Conservation (phyloP, 192 early-diverging fungal species). For the Phycomyces blakesleeanus region DNA sequence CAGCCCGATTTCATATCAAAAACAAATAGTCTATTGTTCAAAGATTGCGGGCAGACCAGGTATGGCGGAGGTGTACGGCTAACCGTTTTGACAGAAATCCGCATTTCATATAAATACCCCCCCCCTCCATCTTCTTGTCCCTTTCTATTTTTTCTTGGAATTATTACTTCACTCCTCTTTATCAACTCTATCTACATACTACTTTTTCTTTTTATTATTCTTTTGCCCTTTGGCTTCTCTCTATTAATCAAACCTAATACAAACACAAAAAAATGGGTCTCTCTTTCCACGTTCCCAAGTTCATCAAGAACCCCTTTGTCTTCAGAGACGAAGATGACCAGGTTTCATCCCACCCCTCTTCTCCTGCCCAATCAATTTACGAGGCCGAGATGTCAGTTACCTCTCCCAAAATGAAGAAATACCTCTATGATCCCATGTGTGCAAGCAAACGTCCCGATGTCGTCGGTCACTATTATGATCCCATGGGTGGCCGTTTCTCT, state of each 20-base stretch:
- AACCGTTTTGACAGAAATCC: conserved; percentile 11
- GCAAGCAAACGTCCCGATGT: conserved; percentile 23
- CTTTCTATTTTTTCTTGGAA: too few species aligned
- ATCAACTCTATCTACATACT: not conserved
- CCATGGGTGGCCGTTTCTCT: conserved; percentile 26
- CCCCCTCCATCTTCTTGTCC: too few species aligned
- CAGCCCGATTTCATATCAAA: too few species aligned
- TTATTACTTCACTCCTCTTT: not conserved
- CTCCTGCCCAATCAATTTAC: conserved; percentile 7
- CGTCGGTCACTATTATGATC: conserved; percentile 24
- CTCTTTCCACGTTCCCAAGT: conserved; percentile 8
- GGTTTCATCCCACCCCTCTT: not conserved
- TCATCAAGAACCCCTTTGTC: conserved; percentile 9
- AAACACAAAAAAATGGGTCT: conserved; percentile 4
- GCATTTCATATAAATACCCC: not conserved
- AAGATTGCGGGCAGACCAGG: too few species aligned
- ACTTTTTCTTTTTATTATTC: too few species aligned
- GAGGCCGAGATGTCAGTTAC: not conserved
- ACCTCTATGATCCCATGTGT: conserved; percentile 25
- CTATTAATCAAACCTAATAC: too few species aligned
- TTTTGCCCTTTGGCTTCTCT: too few species aligned
- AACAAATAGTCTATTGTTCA: too few species aligned
- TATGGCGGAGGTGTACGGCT: not conserved
- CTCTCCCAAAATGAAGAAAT: not conserved
- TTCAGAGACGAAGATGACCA: conserved; percentile 5